phyloP scores from a whole-genome alignment of 2,329 filamentous ascomycete species.

The Colletotrichum euphorbiae region DNA sequence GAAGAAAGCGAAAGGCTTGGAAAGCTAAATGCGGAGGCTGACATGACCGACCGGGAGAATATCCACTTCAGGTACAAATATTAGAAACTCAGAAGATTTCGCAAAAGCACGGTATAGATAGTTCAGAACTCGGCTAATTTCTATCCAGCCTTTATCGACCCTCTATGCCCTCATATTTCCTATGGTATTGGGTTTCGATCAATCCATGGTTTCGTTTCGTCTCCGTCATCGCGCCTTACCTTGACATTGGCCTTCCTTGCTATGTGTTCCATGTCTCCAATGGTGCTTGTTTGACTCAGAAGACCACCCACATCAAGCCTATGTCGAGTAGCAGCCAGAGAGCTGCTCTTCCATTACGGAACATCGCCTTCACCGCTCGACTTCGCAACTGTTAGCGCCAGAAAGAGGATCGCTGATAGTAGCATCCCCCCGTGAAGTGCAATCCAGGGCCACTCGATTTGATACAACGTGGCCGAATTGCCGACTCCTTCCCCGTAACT shows the following conservation, averaged over 20 bases:
- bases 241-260: slow-evolving; percentile 7
- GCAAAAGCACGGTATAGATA: no score
- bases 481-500: neutral
- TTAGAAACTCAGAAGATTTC: neutral
- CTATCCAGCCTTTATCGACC: no score
- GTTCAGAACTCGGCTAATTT: no score
- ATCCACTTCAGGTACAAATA: slow-evolving; percentile 44
- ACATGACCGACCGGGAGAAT: slow-evolving; percentile 45
- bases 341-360: slow-evolving; percentile 30
- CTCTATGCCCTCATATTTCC: no score
- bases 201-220: no score
- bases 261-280: slow-evolving; percentile 33
- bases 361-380: neutral
- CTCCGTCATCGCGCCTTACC: no score
- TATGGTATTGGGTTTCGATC: no score
- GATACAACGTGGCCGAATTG: neutral
- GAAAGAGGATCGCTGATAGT: neutral
- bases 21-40: slow-evolving; percentile 44
- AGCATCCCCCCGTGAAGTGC: slow-evolving; percentile 16
- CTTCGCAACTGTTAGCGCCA: neutral
- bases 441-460: slow-evolving; percentile 27
- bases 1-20: slow-evolving; percentile 45
- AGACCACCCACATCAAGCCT: slow-evolving; percentile 15
- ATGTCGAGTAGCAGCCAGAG: slow-evolving; percentile 15
- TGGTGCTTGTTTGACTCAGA: neutral